Conservation (phyloP, 306 rosid species). For the Neltuma alba region DNA sequence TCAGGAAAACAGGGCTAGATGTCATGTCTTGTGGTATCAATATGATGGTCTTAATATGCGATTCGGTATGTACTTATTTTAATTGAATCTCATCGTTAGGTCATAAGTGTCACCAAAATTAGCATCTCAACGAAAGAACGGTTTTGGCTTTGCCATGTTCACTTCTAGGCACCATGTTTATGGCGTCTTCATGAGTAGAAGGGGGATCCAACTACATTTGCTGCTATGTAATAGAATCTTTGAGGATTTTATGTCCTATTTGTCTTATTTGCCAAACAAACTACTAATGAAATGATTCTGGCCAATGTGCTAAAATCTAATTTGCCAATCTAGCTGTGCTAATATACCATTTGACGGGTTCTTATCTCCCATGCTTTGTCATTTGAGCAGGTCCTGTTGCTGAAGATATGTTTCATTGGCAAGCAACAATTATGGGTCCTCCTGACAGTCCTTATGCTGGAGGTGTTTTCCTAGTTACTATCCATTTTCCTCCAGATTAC, state of each 20-base stretch:
- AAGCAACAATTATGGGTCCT: conserved; percentile 97
- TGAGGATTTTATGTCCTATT: neutral
- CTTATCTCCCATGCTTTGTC: conserved; percentile 10
- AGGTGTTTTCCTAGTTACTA: conserved; percentile 84
- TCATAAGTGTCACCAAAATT: neutral
- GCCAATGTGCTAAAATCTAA: neutral
- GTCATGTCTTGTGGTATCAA: neutral
- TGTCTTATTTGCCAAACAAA: neutral
- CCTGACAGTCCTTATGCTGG: conserved; percentile 97
- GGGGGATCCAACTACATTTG: neutral
- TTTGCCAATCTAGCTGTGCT: neutral
- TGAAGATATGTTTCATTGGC: conserved; percentile 96
- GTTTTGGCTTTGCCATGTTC: neutral
- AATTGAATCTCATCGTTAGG: neutral
- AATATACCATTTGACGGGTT: neutral
- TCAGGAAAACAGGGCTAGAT: neutral
- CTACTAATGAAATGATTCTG: neutral
- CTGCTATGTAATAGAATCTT: conserved; percentile 10
- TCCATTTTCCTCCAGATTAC: conserved; percentile 92
- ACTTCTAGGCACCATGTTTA: neutral
- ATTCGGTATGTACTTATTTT: neutral
- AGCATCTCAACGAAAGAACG: neutral
- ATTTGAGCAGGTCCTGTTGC: conserved; percentile 76
- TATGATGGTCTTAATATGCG: neutral
- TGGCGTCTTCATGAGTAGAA: neutral